Conservation (phyloP, 495 filamentous ascomycete species). For the Oleoguttula mirabilis region DNA sequence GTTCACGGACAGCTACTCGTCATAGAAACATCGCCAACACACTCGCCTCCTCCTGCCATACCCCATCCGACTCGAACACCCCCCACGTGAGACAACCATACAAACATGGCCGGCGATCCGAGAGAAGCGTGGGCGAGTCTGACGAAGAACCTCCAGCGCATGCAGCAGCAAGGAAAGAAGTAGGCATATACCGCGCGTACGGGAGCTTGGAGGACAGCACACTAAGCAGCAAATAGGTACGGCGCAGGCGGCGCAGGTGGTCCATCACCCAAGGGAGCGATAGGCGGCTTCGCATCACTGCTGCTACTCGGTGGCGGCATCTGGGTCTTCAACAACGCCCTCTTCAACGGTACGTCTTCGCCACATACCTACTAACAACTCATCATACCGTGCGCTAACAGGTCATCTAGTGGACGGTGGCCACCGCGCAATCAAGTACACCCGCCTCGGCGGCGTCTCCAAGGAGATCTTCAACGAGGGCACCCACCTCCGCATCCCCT, state of each 20-base stretch:
- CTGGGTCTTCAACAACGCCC: slow-evolving; percentile 61
- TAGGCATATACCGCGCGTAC: slow-evolving; percentile 3
- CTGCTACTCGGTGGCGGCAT: slow-evolving; percentile 53
- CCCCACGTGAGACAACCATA: no score
- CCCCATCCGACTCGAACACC: no score
- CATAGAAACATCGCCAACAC: no score
- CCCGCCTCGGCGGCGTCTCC: slow-evolving; percentile 80
- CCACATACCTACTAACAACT: no score
- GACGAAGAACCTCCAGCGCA: slow-evolving; percentile 43
- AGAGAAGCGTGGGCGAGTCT: slow-evolving; percentile 53
- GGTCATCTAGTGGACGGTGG: slow-evolving; percentile 78
- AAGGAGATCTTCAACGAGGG: slow-evolving; percentile 97
- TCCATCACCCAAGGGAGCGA: slow-evolving; percentile 24
- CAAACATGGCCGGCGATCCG: slow-evolving; percentile 48
- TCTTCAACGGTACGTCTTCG: slow-evolving; percentile 67
- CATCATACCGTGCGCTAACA: no score
- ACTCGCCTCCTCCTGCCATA: no score
- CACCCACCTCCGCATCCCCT: slow-evolving; percentile 86
- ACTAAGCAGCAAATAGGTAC: slow-evolving; percentile 34
- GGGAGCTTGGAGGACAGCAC: slow-evolving; percentile 23
- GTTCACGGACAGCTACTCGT: no score
- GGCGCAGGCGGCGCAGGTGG: slow-evolving; percentile 39
- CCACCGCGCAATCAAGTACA: slow-evolving; percentile 98
- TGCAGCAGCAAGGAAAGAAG: slow-evolving; percentile 39
- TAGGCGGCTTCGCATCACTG: slow-evolving; percentile 33